Conservation (phyloP, 2,329 filamentous ascomycete genomes). For the Sporothrix dimorphospora region DNA sequence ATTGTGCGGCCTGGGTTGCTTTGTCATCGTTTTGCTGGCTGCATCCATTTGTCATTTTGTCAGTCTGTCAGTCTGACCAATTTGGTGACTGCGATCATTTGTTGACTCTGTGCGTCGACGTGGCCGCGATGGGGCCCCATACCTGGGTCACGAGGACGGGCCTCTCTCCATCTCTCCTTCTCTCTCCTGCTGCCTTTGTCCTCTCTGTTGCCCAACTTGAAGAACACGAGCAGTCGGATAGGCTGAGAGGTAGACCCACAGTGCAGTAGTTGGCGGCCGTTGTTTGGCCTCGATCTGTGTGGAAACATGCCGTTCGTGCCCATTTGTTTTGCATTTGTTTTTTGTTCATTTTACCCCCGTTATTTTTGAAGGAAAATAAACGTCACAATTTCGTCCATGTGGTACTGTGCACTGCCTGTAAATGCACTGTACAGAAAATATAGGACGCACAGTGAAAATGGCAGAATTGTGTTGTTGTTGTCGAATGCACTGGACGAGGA, state of each 20-base stretch:
- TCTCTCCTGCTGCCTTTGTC: neutral
- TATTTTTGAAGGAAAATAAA: neutral
- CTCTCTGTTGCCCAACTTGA: neutral
- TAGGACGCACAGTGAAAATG: neutral
- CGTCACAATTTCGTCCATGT: neutral
- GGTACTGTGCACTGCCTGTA: neutral
- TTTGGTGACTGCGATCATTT: neutral
- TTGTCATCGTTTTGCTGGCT: neutral
- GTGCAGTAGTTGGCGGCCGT: neutral
- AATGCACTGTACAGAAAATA: neutral
- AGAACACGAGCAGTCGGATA: neutral
- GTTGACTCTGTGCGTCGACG: slow-evolving; percentile 11
- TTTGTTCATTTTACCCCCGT: too few species aligned
- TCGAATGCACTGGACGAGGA: neutral
- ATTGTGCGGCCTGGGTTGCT: neutral
- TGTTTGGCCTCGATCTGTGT: neutral
- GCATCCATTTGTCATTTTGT: neutral
- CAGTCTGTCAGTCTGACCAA: neutral
- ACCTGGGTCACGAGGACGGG: neutral
- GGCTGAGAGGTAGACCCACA: neutral
- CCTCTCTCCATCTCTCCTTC: neutral
- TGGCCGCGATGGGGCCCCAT: neutral
- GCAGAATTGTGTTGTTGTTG: neutral
- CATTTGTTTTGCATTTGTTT: too few species aligned
- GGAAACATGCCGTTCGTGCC: neutral